phyloP scores from a whole-genome alignment of 768 basidiomycete species.

The Leccinum truebloodii region DNA sequence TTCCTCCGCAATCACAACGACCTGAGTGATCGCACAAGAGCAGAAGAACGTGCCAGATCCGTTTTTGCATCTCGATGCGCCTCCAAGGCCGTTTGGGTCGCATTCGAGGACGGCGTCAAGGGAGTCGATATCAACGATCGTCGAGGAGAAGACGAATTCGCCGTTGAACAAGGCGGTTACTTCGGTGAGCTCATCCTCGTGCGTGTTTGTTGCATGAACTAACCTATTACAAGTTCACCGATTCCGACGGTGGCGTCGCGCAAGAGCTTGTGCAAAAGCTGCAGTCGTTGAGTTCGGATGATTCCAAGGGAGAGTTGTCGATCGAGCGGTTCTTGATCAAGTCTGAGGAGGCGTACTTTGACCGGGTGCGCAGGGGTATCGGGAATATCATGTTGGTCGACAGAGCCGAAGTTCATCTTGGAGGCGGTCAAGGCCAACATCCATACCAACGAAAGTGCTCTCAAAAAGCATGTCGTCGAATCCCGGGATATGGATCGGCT shows the following conservation, averaged over 20 bases:
- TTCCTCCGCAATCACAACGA: no score
- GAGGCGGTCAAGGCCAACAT: background rate
- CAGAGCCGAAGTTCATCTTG: background rate
- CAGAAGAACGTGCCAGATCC: slow-evolving; percentile 81
- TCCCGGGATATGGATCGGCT: slow-evolving; percentile 1
- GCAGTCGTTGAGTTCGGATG: slow-evolving; percentile 74
- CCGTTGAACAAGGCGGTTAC: slow-evolving; percentile 93
- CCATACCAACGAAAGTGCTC: slow-evolving; percentile 7
- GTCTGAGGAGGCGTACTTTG: no score
- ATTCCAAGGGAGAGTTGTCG: slow-evolving; percentile 50
- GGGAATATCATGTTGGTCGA: background rate
- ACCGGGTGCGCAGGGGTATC: background rate
- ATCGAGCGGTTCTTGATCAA: no score
- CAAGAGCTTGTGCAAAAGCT: slow-evolving; percentile 86
- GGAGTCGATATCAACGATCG: slow-evolving; percentile 88
- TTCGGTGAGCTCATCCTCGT: slow-evolving; percentile 51
- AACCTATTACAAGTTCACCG: slow-evolving; percentile 68
- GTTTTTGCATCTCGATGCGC: slow-evolving; percentile 66
- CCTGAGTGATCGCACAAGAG: slow-evolving; percentile 63
- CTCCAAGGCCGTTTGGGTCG: slow-evolving; percentile 73
- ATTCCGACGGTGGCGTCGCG: slow-evolving; percentile 90
- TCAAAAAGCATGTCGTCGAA: slow-evolving; percentile 24
- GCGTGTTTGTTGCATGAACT: background rate
- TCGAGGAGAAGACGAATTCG: slow-evolving; percentile 88
- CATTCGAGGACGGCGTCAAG: no score